These are phyloP conservation scores for Clavariopsis aquatica DNA, from an alignment of 495 filamentous ascomycete species.

Conservation along the genomic window DNA sequence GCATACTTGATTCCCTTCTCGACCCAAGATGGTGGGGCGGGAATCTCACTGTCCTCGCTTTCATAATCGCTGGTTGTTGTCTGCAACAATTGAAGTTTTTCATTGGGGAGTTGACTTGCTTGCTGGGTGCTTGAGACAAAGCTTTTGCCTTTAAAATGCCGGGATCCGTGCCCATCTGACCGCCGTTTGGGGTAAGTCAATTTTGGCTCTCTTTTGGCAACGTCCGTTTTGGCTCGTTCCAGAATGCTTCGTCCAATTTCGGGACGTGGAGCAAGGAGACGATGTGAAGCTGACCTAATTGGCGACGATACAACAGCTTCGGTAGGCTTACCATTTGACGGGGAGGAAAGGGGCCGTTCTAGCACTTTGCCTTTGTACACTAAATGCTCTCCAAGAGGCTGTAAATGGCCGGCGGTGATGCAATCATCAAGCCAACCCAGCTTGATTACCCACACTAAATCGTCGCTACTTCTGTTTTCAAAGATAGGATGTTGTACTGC, in stretches of 20 bases:
- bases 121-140: conserved; percentile 22
- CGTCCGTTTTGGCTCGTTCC: conserved; percentile 57
- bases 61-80: conserved; percentile 73
- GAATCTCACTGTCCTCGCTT: conserved; percentile 48
- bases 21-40: conserved; percentile 70
- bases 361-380: conserved; percentile 62
- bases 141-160: conserved; percentile 27
- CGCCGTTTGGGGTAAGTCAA: conserved; percentile 6
- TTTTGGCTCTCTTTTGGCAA: conserved; percentile 26
- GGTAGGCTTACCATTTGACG: background rate
- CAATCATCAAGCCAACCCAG: conserved; percentile 74
- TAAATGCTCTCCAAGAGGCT: conserved; percentile 63
- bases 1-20: conserved; percentile 66
- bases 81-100: conserved; percentile 50
- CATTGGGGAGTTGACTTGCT: conserved; percentile 9
- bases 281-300: conserved; percentile 17
- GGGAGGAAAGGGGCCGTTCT: conserved; percentile 29
- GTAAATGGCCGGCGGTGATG: conserved; percentile 51
- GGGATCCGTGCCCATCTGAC: conserved; percentile 22
- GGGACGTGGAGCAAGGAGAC: conserved; percentile 3
- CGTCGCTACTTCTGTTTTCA: conserved; percentile 10
- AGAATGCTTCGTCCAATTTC: conserved; percentile 47
- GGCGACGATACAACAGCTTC: conserved; percentile 9
- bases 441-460: conserved; percentile 67
- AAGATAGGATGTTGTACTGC: background rate